Evolutionary conservation across 2,329 filamentous ascomycete species (phyloP).

Genomic region (Pseudocercospora musae): DNA sequence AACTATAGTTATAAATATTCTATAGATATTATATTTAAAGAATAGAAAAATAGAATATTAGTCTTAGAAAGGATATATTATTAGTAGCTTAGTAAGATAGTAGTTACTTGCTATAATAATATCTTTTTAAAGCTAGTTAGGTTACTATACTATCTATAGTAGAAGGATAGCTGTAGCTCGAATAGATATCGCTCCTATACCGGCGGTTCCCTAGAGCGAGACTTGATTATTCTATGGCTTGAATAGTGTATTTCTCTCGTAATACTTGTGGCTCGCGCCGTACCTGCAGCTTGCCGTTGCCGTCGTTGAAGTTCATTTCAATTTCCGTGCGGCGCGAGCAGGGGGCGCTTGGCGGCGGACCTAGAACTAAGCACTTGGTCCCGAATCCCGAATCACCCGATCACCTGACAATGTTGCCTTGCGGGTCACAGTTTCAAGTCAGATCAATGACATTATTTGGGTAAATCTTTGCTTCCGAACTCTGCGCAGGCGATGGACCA

Average conservation of each 20-base stretch:
- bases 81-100: too few species aligned
- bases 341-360: neutral
- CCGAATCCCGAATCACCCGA: too few species aligned
- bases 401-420: neutral
- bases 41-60: too few species aligned
- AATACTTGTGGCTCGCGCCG: constrained; percentile 7
- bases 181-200: constrained; percentile 2
- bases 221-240: constrained; percentile 3
- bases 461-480: neutral
- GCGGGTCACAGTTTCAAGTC: constrained; percentile 12
- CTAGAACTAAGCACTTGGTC: too few species aligned
- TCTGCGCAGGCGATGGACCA: neutral
- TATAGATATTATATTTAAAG: too few species aligned
- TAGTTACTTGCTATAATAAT: too few species aligned
- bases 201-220: neutral
- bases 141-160: too few species aligned
- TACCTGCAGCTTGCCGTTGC: constrained; percentile 5
- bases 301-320: constrained; percentile 12
- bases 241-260: neutral
- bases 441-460: constrained; percentile 14
- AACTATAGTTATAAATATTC: too few species aligned
- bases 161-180: too few species aligned
- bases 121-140: too few species aligned
- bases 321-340: constrained; percentile 7
- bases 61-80: too few species aligned